These are phyloP conservation scores for Schrenkiella parvula DNA, from an alignment of 345 rosid species.

Conservation along the genomic window DNA sequence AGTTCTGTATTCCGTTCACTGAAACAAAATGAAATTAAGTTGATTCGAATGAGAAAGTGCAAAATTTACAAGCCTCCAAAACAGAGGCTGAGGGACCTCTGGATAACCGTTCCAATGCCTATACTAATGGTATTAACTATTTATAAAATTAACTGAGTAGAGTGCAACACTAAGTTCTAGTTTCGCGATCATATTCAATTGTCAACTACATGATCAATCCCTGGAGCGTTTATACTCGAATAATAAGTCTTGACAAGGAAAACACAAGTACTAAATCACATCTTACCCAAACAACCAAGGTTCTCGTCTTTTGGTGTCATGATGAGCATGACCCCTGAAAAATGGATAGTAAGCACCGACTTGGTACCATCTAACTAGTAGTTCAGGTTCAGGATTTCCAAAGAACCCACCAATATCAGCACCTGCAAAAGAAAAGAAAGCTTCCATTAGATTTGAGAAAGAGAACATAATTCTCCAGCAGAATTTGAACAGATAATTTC, in stretches of 20 bases:
- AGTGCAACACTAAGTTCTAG: neutral
- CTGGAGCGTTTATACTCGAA: neutral
- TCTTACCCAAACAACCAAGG: constrained; percentile 98
- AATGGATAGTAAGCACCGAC: constrained; percentile 98
- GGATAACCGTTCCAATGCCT: neutral
- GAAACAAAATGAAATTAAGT: constrained; percentile 23
- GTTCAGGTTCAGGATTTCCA: constrained; percentile 91
- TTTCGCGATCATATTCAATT: neutral
- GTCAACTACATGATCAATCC: neutral
- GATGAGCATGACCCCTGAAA: constrained; percentile 98
- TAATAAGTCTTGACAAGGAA: neutral
- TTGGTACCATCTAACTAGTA: constrained; percentile 97
- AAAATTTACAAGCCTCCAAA: neutral
- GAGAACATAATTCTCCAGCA: neutral
- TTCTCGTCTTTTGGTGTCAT: constrained; percentile 94
- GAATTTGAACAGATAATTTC: neutral
- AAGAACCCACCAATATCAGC: constrained; percentile 99
- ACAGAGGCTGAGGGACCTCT: constrained; percentile 3
- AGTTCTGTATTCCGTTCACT: constrained; percentile 82
- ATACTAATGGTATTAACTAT: neutral
- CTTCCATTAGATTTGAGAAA: neutral
- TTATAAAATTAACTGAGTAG: neutral
- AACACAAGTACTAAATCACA: neutral
- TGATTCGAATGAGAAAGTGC: neutral
- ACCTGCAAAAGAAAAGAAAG: constrained; percentile 42